Evolutionary conservation across 129 eudicot genomes (phyloP), one percentile per base, ranked within the genome.

Genomic region (Flaveria ramosissima): DNA sequence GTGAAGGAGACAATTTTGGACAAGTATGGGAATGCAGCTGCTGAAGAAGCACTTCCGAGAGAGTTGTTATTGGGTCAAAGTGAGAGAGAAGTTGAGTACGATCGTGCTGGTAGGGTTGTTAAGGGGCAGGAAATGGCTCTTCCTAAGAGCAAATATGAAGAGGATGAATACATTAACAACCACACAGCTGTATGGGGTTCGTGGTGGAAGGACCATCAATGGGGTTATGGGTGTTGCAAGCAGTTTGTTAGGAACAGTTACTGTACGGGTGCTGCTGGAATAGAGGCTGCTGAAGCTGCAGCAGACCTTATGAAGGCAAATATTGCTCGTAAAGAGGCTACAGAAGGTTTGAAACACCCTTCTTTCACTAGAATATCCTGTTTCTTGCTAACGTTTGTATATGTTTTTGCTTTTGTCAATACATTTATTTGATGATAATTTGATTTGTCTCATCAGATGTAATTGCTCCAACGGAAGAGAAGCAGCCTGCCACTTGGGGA

Each of bases 241-340:
- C 96, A 91, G 83, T 85, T 88, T 23, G 73, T 90, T 53, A 81
- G 96, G 64, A 93, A 93, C 79, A 93, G 97, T 76, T 93, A 90
- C 70, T 93, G 98, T 73, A 93, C 97, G 0, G 93, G 98, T 27
- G 76, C 93, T 71, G 97, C 98, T 78, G 98, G 98, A 51, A 93
- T 93, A 48, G 96, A 93, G 84, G 98, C 98, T 76, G 91, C 96
- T 64, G 98, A 90, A 61, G 97, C 97, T 70, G 73, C 96, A 13
- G 80, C 91, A 36, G 97, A 93, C 47, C 93, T 93, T 14, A 93
- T 89, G 98, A 90, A 81, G 72, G 97, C 98, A 20, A 93, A 93
- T 45, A 90, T 90, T 79, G 96, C 98, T 41, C 92, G 97, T 17
- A 90, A 93, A 83, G 96, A 93, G 81, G 91, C 97, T 32, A 17